These are phyloP conservation scores for Aspergillus incahuasiensis DNA, from an alignment of 495 filamentous ascomycete genomes.

Conservation along the genomic window DNA sequence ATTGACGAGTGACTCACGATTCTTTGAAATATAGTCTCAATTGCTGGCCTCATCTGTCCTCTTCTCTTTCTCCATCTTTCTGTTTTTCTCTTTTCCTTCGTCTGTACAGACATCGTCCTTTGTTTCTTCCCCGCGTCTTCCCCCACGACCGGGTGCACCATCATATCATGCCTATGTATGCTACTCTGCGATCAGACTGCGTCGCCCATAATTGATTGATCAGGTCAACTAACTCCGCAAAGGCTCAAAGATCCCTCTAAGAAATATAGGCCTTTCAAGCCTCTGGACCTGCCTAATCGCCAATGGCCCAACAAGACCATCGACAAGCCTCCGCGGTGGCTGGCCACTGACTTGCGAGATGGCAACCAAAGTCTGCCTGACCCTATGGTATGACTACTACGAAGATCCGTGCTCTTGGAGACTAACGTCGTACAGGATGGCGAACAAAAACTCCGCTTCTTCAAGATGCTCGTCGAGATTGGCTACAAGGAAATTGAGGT, in stretches of 20 bases:
- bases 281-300: slow-evolving; percentile 75
- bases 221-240: slow-evolving; percentile 2
- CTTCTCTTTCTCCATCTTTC: background rate
- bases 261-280: slow-evolving; percentile 81
- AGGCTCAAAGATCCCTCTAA: slow-evolving; percentile 85
- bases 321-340: slow-evolving; percentile 77
- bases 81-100: background rate
- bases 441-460: slow-evolving; percentile 91
- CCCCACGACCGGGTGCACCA: slow-evolving; percentile 4
- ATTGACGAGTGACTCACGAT: slow-evolving; percentile 12
- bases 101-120: background rate
- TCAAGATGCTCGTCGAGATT: slow-evolving; percentile 87
- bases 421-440: slow-evolving; percentile 55
- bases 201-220: background rate
- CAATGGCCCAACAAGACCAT: slow-evolving; percentile 84
- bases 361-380: slow-evolving; percentile 86
- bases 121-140: slow-evolving; percentile 3
- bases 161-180: slow-evolving; percentile 12
- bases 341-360: slow-evolving; percentile 80
- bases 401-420: background rate
- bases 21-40: slow-evolving; percentile 10
- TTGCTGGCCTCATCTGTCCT: slow-evolving; percentile 7
- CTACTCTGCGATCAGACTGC: background rate
- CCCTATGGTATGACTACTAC: slow-evolving; percentile 62
- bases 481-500: slow-evolving; percentile 99